phyloP scores from a whole-genome alignment of 1,139 yeast species.

The Zygotorulaspora mrakii region DNA sequence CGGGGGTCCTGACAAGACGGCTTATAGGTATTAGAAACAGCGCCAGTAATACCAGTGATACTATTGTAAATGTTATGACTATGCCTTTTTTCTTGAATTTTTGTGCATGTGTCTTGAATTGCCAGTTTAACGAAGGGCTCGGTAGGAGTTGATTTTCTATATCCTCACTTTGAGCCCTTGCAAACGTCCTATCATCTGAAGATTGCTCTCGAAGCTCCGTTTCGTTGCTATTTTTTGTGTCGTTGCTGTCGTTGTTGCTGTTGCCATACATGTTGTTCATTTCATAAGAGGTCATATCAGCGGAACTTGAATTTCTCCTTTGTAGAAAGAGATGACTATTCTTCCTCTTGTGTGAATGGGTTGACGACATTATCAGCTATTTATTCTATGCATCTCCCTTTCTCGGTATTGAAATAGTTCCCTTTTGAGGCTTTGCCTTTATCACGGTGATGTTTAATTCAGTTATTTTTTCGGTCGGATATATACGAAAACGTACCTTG shows the following conservation, averaged over 20 bases:
- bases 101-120: constrained; percentile 1
- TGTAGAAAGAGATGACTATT: constrained; percentile 18
- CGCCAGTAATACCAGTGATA: constrained; percentile 4
- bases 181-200: too few species aligned
- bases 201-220: too few species aligned
- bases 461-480: neutral
- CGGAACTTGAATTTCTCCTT: constrained; percentile 16
- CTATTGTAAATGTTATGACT: constrained; percentile 1
- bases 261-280: constrained; percentile 6
- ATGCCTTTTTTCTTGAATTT: constrained; percentile 4
- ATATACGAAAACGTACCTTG: too few species aligned
- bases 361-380: constrained; percentile 15
- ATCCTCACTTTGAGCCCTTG: constrained; percentile 3
- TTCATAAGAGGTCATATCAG: constrained; percentile 13
- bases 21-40: constrained; percentile 5
- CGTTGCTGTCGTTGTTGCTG: neutral
- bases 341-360: constrained; percentile 18
- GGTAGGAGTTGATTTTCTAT: constrained; percentile 9
- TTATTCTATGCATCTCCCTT: too few species aligned
- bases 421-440: neutral
- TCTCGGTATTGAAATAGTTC: too few species aligned
- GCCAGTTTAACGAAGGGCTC: constrained; percentile 4
- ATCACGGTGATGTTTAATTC: neutral
- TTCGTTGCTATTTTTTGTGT: too few species aligned
- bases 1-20: neutral